These are phyloP conservation scores for Phytopythium montanum DNA, from an alignment of 352 stramenopile genomes.

Conservation along the genomic window DNA sequence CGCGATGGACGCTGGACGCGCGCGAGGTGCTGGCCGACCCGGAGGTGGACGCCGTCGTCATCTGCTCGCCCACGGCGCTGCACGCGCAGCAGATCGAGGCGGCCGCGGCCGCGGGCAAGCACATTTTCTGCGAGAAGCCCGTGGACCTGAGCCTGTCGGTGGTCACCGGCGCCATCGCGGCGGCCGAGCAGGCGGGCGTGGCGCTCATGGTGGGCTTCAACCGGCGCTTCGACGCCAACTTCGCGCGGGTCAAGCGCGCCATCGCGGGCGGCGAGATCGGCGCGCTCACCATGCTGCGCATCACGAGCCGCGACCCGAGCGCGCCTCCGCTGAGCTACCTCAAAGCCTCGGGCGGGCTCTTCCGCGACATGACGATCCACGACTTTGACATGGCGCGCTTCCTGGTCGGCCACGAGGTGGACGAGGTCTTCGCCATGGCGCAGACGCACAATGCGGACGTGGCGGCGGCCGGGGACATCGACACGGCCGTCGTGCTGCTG, in stretches of 20 bases:
- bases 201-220: conserved; percentile 96
- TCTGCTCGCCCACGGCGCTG: conserved; percentile 93
- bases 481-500: no score
- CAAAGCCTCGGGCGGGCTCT: conserved; percentile 82
- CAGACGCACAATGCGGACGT: not conserved
- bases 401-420: conserved; percentile 80
- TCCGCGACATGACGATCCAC: conserved; percentile 96
- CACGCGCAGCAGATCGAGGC: conserved; percentile 93
- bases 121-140: conserved; percentile 96
- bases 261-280: conserved; percentile 88
- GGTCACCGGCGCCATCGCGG: no score
- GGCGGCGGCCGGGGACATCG: no score
- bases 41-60: conserved; percentile 94
- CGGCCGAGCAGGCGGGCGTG: conserved; percentile 37
- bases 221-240: conserved; percentile 94
- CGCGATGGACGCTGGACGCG: conserved; percentile 57
- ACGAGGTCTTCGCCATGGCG: conserved; percentile 43
- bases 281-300: conserved; percentile 82
- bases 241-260: conserved; percentile 81
- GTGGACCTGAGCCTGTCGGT: conserved; percentile 87
- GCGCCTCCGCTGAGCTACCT: no score
- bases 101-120: conserved; percentile 43
- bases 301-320: conserved; percentile 55
- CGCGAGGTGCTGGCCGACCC: conserved; percentile 93
- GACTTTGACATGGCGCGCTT: conserved; percentile 95